Base-by-base conservation (phyloP, 805 yeast species). In the Metschnikowia lunata region DNA sequence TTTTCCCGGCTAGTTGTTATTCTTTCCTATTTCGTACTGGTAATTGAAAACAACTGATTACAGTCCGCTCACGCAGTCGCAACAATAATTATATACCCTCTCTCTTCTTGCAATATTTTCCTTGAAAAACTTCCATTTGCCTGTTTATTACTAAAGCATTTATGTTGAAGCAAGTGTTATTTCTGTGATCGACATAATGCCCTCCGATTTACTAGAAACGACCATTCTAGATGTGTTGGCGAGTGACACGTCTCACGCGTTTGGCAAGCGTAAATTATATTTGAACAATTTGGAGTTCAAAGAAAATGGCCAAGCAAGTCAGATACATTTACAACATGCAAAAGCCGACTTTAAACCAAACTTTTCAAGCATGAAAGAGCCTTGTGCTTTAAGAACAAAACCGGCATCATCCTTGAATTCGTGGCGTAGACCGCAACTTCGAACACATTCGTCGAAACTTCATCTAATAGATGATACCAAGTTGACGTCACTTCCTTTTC, bases 401-500 rank as follows among this genome's bases (percentile, higher is more conserved):
- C 23, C 23, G 23, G 23, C 23, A 5, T 18, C 23, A 18, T 18
- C 23, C 23, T 18, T 18, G 23, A 37, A 37, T 18, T 23, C 38
- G 3, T 27, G 27, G 6, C 40, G 35, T 11, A 26, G 13, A 27
- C 41, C 34, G 8, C 32, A 34, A 12, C 47, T 44, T 14, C 42
- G 42, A 31, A 40, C 13, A 43, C 67, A 61, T 26, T 63, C 65
- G 12, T 76, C 80, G 1, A 63, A 66, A 46, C 55, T 76, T 23
- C 80, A 76, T 50, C 63, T 76, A 18, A 62, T 76, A 8, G 80
- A 76, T 48, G 74, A 65, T 45, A 67, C 72, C 6, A 68, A 67
- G 7, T 58, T 76, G 33, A 76, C 82, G 1, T 75, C 80, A 1
- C 62, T 76, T 34, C 82, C 82, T 8, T 59, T 76, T 14, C 75